Evolutionary conservation across 2,329 filamentous ascomycete genomes (phyloP), one percentile per base, ranked within the genome.

Genomic region (Exophiala xenobiotica): DNA sequence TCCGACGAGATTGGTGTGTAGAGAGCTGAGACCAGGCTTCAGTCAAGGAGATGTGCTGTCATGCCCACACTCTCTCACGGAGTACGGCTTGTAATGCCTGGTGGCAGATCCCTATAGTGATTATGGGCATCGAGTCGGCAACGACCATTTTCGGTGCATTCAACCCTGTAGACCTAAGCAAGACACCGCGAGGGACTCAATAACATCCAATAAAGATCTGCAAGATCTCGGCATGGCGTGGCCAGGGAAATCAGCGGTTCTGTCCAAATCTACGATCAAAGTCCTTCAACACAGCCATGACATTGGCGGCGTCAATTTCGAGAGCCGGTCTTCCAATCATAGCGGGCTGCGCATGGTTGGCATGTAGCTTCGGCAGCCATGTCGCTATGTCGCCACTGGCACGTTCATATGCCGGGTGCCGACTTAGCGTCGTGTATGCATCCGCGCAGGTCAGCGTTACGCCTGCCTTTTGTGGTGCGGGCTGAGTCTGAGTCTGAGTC

Each of bases 251-350:
- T 59, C 47, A 61, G 26, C 39, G 33, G 38, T 57, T 61, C 40
- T 59, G 47, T 11, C 83, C 83, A 66, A 91, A 91, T 47, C 87
- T 74, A 43, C 88, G 78, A 63, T 91, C 87, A 70, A 91, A 91
- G 57, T 87, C 85, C 68, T 87, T 88, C 53, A 91, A 70, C n/a
- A 90, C 87, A 35, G 85, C 86, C 87, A 91, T 90, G 48, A 91
- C 89, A 67, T 87, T 90, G 0, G 87, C 87, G 5, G 87, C 86
- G 69, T 91, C 87, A 12, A 91, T 86, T 66, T 91, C 87, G 62
- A 90, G 83, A 1, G 87, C 83, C 35, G 78, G 78, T 49, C 74
- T 74, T 4, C 55, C 55, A 5, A 60, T 62, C 19, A 65, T 54
- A 29, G 67, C 62, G 20, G 43, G 27, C 18, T 26, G 20, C 6